A percentile compares a stretch with the other conserved stretches of the same genome.
These are phyloP conservation scores for Chlamydomonas eustigma DNA, from an alignment of 139 green algal genomes.

Conservation along the genomic window DNA sequence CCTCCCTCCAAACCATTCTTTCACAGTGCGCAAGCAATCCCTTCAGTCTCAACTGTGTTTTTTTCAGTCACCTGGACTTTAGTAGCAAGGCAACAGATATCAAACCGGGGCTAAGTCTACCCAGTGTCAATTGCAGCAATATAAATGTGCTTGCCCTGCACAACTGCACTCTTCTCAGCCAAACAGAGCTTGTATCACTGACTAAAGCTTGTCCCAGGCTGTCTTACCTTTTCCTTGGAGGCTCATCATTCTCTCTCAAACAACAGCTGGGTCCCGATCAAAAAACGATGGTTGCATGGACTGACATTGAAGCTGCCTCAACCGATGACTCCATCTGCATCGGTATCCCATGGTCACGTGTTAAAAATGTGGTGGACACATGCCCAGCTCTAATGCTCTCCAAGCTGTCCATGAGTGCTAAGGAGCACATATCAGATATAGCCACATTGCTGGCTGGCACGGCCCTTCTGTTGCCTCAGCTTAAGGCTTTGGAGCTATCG, in stretches of 20 bases:
- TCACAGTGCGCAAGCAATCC: neutral
- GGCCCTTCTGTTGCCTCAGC: slow-evolving; percentile 28
- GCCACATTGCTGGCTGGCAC: slow-evolving; percentile 5
- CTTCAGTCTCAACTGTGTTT: slow-evolving; percentile 15
- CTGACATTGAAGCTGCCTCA: no score
- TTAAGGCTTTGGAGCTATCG: slow-evolving; percentile 59
- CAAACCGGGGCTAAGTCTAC: no score
- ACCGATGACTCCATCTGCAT: neutral
- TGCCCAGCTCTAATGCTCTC: neutral
- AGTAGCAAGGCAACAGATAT: neutral
- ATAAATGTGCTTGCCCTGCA: slow-evolving; percentile 50
- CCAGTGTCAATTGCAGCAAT: neutral
- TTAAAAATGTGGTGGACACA: neutral
- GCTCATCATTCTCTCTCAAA: slow-evolving; percentile 13
- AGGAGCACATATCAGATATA: neutral
- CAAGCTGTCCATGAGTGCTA: neutral
- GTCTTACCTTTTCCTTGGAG: slow-evolving; percentile 56
- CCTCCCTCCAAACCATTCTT: slow-evolving; percentile 29
- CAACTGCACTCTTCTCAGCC: slow-evolving; percentile 45
- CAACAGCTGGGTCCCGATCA: neutral
- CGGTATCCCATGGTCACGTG: neutral
- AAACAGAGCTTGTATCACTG: slow-evolving; percentile 26
- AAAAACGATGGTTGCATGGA: no score
- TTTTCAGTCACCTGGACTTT: slow-evolving; percentile 30
- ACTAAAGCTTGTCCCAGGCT: slow-evolving; percentile 44